Base-by-base conservation (phyloP, 2,329 filamentous ascomycete species). In the Arthroderma sp. region DNA sequence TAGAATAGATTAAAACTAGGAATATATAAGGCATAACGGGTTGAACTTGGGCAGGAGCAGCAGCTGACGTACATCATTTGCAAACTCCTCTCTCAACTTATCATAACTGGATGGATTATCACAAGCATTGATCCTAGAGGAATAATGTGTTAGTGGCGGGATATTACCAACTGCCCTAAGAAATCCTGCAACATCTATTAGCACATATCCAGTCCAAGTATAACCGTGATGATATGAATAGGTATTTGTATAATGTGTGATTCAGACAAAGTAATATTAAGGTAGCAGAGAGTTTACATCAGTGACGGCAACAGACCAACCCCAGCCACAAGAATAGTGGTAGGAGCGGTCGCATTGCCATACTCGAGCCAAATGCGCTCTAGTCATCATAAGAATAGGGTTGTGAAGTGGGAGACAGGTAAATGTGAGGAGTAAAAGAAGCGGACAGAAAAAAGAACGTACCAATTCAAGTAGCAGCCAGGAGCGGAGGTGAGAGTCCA, bases 291-390 rank as follows among this genome's bases (percentile, higher is more conserved):
- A 84, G 79, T 83, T 95, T 86, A 94, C 91, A 96, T 96, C 91
- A 96, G 82, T 81, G 91, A 95, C 85, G 82, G 81, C 78, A 77
- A 76, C 76, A 77, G 72, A 73, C 71, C 64, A 70, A 69, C 65
- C 66, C 76, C 75, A 75, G 76, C 76, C 74, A 79, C 86, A 88
- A 91, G 81, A 86, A 95, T 84, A 87, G 85, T 78, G 74, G 74
- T 78, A 78, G 77, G 77, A 74, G 74, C 57, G 67, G 73, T 70
- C 76, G 75, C 76, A 79, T 77, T 74, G 78, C 83, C 83, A 90
- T 95, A 81, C 91, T 97, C 91, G 89, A 97, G 91, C 91, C 91
- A 97, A 97, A 97, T 97, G 91, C 91, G 91, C 91, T 97, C 91
- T 91, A 89, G 91, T 97, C 91, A 97, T 97, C 91, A 94, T 90